Base-by-base conservation (phyloP, 1,284 basidiomycete species). In the Trametes pubescens region DNA sequence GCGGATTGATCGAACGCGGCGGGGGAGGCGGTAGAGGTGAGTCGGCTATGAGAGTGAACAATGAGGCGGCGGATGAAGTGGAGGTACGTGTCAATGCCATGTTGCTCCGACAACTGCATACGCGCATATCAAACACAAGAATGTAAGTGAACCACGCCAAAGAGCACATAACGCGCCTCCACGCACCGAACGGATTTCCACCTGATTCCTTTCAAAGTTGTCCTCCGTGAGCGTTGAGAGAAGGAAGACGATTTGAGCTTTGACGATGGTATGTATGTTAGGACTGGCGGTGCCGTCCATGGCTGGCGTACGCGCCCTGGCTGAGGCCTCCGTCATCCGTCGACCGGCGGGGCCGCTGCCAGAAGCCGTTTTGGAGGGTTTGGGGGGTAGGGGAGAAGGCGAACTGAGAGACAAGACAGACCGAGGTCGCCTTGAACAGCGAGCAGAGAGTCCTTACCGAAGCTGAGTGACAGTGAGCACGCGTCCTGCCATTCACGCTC, bases 31-130 rank as follows among this genome's bases (percentile, higher is more conserved):
- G 84, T 78, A 35, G 87, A 81, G 14, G 84, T 75, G 51, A 92
- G 84, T 66, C 91, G 84, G 57, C 86, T 80, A 77, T 91, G 89
- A n/a, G 90, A 91, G 66, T 94, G 91, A 51, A 91, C 87, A 73
- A 96, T 93, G 76, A 97, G 90, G 66, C 96, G 91, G 67, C 95
- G 92, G 70, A 98, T 93, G 81, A 96, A 96, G 79, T 98, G 95
- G 65, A 95, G 87, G 80, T 98, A 97, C 68, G 95, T 96, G 78
- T 97, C 96, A 73, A 94, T 86, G 61, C 95, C 94, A 85, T 98
- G 94, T 76, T 94, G 92, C 75, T 97, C 94, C 68, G 94, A 94
- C 72, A 98, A 87, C 95, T 98, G 66, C 24, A 61, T 24, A 59
- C 57, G 56, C 68, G 48, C 38, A 64, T 62, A 59, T 59, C 47